A percentile compares a stretch with the other conserved stretches of the same genome.
These are phyloP conservation scores for Noccaea caerulescens DNA, from an alignment of 345 rosid species.

Conservation along the genomic window DNA sequence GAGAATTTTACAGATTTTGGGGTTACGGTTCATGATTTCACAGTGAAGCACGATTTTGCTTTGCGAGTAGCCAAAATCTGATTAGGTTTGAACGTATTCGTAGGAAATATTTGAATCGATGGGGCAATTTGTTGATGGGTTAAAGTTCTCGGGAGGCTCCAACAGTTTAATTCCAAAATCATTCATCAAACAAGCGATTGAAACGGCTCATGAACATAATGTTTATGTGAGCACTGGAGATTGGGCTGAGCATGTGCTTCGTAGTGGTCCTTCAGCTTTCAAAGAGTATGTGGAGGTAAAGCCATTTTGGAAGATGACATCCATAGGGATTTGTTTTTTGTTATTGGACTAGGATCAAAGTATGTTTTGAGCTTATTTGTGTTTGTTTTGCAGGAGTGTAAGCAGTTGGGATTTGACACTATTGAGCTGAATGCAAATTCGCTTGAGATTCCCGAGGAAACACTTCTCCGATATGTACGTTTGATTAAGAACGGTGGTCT, in stretches of 20 bases:
- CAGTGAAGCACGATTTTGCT: too few relatives aligned
- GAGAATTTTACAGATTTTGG: background rate
- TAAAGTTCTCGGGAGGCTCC: constrained; percentile 90
- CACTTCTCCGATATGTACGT: constrained; percentile 81
- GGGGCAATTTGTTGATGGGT: constrained; percentile 89
- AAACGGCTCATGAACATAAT: constrained; percentile 75
- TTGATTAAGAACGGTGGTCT: constrained; percentile 79
- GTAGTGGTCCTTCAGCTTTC: constrained; percentile 75
- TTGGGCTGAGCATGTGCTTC: constrained; percentile 85
- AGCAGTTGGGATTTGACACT: constrained; percentile 84
- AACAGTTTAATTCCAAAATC: constrained; percentile 79
- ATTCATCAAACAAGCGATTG: constrained; percentile 63
- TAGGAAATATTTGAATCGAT: constrained; percentile 84
- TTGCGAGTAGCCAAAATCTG: constrained; percentile 7
- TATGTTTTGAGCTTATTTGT: constrained; percentile 1
- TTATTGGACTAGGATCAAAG: background rate
- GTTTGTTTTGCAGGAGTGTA: constrained; percentile 62
- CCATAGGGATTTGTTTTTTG: background rate
- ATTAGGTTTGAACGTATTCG: background rate
- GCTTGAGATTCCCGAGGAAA: constrained; percentile 85
- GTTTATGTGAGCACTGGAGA: constrained; percentile 91
- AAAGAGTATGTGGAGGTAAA: constrained; percentile 67
- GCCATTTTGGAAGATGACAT: constrained; percentile 6
- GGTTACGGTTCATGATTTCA: too few relatives aligned
- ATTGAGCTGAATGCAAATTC: constrained; percentile 78